Evolutionary conservation across 805 yeast genomes (phyloP).

Genomic region (Candida dendrica): DNA sequence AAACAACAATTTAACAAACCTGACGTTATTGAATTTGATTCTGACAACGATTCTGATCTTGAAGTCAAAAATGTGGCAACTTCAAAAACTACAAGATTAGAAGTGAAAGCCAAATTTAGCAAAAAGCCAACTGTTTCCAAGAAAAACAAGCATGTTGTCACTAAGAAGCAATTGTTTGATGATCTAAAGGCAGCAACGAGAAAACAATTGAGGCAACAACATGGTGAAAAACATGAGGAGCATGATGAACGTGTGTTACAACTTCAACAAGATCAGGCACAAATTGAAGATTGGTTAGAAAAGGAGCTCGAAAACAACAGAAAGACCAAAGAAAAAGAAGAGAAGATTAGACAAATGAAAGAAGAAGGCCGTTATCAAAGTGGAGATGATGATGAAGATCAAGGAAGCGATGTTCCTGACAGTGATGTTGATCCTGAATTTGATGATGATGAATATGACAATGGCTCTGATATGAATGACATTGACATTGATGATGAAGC

Average conservation of each 20-base stretch:
- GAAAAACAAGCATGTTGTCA: slow-evolving; percentile 6
- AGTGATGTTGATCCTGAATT: slow-evolving; percentile 7
- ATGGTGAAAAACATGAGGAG: slow-evolving; percentile 39
- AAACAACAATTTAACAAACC: slow-evolving; percentile 3
- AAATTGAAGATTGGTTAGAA: slow-evolving; percentile 16
- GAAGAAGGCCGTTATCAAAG: slow-evolving; percentile 5
- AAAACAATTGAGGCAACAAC: slow-evolving; percentile 45
- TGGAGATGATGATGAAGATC: slow-evolving; percentile 8
- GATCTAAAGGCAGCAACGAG: slow-evolving; percentile 36
- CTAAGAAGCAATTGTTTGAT: slow-evolving; percentile 25
- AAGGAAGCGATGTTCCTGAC: slow-evolving; percentile 6
- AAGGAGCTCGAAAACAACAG: slow-evolving; percentile 16
- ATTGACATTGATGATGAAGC: slow-evolving; percentile 6
- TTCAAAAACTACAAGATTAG: slow-evolving; percentile 28
- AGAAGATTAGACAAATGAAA: slow-evolving; percentile 15
- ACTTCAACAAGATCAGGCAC: slow-evolving; percentile 12
- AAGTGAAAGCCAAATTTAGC: slow-evolving; percentile 27
- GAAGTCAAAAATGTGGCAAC: slow-evolving; percentile 14
- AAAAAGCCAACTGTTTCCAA: slow-evolving; percentile 10
- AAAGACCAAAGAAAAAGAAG: slow-evolving; percentile 26
- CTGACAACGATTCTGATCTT: slow-evolving; percentile 15
- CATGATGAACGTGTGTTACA: slow-evolving; percentile 29
- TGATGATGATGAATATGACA: slow-evolving; percentile 3
- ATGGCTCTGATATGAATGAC: slow-evolving; percentile 5
- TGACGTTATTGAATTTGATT: not conserved